Conservation (phyloP, 2,329 filamentous ascomycete genomes). For the Diaporthe sp. region DNA sequence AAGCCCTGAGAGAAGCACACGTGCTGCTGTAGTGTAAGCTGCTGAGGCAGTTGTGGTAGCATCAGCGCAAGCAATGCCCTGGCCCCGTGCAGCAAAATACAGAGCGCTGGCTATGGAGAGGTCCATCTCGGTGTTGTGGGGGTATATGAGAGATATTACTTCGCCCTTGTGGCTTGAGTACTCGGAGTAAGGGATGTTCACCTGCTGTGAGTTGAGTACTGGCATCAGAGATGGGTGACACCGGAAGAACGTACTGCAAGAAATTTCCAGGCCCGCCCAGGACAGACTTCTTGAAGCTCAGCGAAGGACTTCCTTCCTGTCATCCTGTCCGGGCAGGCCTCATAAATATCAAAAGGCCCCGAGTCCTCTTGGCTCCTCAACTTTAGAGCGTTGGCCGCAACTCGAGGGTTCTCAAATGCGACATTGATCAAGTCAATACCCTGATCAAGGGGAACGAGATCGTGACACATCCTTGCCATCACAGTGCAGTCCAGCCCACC, state of each 20-base stretch:
- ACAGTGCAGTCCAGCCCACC: conserved; percentile 95
- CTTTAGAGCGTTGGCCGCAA: conserved; percentile 68
- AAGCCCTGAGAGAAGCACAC: conserved; percentile 90
- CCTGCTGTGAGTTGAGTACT: conserved; percentile 53
- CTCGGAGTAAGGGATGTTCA: conserved; percentile 87
- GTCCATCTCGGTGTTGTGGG: conserved; percentile 99
- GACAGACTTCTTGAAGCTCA: conserved; percentile 81
- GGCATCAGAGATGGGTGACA: conserved; percentile 24
- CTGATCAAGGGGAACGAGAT: conserved; percentile 78
- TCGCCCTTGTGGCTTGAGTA: conserved; percentile 76
- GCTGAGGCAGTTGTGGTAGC: conserved; percentile 41
- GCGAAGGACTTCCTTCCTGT: conserved; percentile 85
- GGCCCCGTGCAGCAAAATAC: conserved; percentile 92
- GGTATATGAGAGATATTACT: conserved; percentile 85
- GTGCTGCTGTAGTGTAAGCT: conserved; percentile 77
- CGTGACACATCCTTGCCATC: conserved; percentile 84
- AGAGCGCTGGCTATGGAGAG: conserved; percentile 92
- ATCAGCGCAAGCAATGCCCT: conserved; percentile 62
- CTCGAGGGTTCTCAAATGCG: conserved; percentile 93
- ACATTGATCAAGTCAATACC: conserved; percentile 93
- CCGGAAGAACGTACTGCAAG: conserved; percentile 69
- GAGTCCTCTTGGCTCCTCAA: conserved; percentile 46
- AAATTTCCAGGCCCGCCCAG: conserved; percentile 83
- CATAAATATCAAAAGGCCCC: conserved; percentile 68
- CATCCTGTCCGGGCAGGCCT: conserved; percentile 89